These are phyloP conservation scores for Acmispon strigosus DNA, from an alignment of 306 rosid genomes.

Conservation along the genomic window DNA sequence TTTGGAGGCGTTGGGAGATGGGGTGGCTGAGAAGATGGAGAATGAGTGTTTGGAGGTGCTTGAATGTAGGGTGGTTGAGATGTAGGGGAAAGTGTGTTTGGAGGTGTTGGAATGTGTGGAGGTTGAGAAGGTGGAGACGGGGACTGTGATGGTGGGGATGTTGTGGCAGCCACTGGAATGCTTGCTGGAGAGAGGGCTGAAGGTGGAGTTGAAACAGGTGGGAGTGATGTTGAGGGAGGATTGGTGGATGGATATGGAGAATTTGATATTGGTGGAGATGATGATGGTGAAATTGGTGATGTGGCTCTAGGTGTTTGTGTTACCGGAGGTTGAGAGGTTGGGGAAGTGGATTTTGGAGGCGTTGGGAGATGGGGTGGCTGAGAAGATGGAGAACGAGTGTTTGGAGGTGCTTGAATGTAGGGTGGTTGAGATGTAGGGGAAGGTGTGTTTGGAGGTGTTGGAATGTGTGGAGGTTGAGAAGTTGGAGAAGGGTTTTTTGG, in stretches of 20 bases:
- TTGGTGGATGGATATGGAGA: slow-evolving; percentile 16
- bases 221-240: background rate
- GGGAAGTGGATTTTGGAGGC: background rate
- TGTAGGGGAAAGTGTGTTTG: background rate
- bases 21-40: slow-evolving; percentile 1
- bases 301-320: slow-evolving; percentile 7
- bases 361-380: background rate
- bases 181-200: background rate
- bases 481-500: background rate
- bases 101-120: background rate
- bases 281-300: background rate
- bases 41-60: background rate
- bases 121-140: background rate
- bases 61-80: background rate
- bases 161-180: background rate
- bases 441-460: background rate
- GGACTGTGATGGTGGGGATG: background rate
- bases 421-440: slow-evolving; percentile 10
- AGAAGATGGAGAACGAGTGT: background rate
- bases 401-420: background rate
- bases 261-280: background rate
- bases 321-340: background rate
- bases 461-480: background rate
- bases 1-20: background rate
- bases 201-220: slow-evolving; percentile 5